Evolutionary conservation across 129 eudicot species (phyloP).

Genomic region (Apium graveolens): DNA sequence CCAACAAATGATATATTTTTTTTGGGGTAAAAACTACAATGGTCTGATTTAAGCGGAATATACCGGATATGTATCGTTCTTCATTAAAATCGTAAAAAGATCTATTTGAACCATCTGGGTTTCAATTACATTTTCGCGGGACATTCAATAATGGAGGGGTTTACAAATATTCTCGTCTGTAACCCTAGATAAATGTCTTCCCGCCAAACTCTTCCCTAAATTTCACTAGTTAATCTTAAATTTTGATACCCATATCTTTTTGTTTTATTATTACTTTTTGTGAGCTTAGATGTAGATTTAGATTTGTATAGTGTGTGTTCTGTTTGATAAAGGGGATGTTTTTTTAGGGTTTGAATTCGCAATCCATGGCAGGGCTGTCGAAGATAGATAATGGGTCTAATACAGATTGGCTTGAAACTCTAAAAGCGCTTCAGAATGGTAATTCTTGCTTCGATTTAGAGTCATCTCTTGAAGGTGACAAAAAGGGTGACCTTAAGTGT

Average conservation of each 20-base stretch:
- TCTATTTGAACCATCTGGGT: slow-evolving; percentile 10
- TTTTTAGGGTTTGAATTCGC: slow-evolving; percentile 48
- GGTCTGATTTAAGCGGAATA: no score
- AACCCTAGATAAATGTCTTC: slow-evolving; percentile 22
- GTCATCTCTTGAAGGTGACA: neutral
- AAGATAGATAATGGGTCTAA: slow-evolving; percentile 44
- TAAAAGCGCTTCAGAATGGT: slow-evolving; percentile 16
- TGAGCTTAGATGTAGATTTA: slow-evolving; percentile 7
- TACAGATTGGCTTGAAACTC: slow-evolving; percentile 26
- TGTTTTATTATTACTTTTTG: neutral
- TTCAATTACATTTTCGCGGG: slow-evolving; percentile 28
- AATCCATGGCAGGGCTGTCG: slow-evolving; percentile 69
- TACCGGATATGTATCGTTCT: no score
- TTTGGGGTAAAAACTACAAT: no score
- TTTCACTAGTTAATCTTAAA: neutral
- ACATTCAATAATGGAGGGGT: slow-evolving; percentile 25
- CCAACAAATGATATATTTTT: neutral
- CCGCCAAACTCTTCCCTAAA: slow-evolving; percentile 21
- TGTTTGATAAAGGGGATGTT: neutral
- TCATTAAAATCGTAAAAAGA: no score
- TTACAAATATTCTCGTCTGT: slow-evolving; percentile 5
- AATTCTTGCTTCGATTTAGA: slow-evolving; percentile 17
- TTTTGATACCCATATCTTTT: neutral
- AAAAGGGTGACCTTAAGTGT: slow-evolving; percentile 15
- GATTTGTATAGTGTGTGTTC: neutral